Evolutionary conservation across 1,284 basidiomycete species (phyloP).

Genomic region (Cutaneotrichosporon cyanovorans): DNA sequence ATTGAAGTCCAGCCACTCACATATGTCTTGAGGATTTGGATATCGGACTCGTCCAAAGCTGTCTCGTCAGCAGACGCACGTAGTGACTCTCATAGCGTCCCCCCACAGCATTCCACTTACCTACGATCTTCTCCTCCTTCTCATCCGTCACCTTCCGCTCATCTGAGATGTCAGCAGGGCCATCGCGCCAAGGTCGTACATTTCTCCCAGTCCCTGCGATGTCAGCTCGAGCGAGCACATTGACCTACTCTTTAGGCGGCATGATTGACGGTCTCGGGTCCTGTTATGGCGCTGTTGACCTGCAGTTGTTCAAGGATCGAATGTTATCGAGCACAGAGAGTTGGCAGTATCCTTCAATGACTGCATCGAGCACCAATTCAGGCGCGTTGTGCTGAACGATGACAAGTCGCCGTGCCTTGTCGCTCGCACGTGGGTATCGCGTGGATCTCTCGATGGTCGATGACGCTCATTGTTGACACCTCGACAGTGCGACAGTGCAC

Average conservation of each 20-base stretch:
- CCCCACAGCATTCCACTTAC: conserved; percentile 47
- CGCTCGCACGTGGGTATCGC: too few species aligned
- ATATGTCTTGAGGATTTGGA: conserved; percentile 98
- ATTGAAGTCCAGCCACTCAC: conserved; percentile 47
- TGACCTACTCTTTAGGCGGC: conserved; percentile 67
- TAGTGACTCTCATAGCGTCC: background rate
- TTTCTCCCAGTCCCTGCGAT: conserved; percentile 85
- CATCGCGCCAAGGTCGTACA: conserved; percentile 50
- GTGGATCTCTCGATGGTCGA: too few species aligned
- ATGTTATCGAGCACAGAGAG: too few species aligned
- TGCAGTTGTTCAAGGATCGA: too few species aligned
- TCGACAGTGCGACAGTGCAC: too few species aligned
- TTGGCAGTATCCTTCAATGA: too few species aligned
- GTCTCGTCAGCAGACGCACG: conserved; percentile 5
- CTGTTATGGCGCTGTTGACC: too few species aligned
- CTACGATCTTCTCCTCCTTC: conserved; percentile 85
- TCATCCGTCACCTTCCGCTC: conserved; percentile 74
- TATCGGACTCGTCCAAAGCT: conserved; percentile 97
- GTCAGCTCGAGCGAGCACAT: background rate
- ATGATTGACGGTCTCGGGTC: conserved; percentile 45
- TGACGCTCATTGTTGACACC: too few species aligned
- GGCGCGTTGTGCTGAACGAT: too few species aligned
- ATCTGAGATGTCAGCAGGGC: conserved; percentile 44
- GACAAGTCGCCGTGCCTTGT: too few species aligned
- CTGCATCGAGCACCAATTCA: too few species aligned